Evolutionary conservation across 495 filamentous ascomycete species (phyloP).

Genomic region (Aspergillus mulundensis): DNA sequence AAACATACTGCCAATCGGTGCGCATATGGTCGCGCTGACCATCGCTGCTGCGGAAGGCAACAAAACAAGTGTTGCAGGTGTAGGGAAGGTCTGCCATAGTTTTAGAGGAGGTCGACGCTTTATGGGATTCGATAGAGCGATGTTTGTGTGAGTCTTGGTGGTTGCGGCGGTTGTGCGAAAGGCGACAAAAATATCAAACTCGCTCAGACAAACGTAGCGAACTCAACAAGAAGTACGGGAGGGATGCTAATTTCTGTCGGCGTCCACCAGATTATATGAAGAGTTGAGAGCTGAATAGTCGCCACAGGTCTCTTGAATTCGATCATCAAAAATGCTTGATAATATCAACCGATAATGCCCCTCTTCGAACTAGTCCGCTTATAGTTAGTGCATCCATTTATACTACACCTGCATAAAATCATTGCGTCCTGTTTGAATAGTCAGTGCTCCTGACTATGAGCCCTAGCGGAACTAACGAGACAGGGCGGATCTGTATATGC

Average conservation of each 20-base stretch:
- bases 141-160: neutral
- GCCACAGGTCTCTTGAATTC: too few species aligned
- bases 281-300: neutral
- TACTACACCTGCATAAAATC: too few species aligned
- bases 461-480: too few species aligned
- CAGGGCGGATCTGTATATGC: too few species aligned
- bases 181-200: neutral
- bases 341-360: too few species aligned
- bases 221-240: neutral
- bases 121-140: neutral
- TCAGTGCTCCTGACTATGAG: too few species aligned
- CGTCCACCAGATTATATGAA: neutral
- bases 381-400: too few species aligned
- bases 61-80: conserved; percentile 96
- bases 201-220: neutral
- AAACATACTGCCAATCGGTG: conserved; percentile 92
- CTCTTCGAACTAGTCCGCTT: too few species aligned
- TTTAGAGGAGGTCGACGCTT: neutral
- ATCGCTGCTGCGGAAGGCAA: conserved; percentile 90
- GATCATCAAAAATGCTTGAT: too few species aligned
- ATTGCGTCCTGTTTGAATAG: too few species aligned
- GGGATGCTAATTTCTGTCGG: neutral
- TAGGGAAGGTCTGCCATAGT: conserved; percentile 62
- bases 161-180: neutral
- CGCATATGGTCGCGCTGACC: conserved; percentile 95